Evolutionary conservation across 1,284 basidiomycete genomes (phyloP), one percentile per base, ranked within the genome.

Genomic region (Porogramme epimiltina): DNA sequence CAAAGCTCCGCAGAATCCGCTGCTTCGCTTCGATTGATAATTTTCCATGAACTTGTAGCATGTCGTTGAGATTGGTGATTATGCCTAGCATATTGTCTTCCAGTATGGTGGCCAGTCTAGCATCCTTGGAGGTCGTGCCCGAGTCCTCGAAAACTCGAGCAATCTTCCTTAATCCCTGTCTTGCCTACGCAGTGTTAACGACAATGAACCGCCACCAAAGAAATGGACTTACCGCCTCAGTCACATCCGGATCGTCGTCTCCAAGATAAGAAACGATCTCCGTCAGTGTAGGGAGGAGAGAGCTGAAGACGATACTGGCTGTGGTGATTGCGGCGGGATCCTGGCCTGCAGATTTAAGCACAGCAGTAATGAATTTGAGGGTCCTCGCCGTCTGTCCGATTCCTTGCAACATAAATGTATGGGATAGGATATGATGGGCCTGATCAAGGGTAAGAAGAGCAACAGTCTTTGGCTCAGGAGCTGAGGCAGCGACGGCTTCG

Each of bases 1-100:
- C 93, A 22, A 98, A 73, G 57, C 93, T 90, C 37, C 90, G 81
- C 33, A 96, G 73, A 47, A 95, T 87, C 62, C 84, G 85, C 48
- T 80, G 78, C 66, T 95, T 95, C 31, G 76, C 74, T 11, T 74
- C 71, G 0, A 82, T 72, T 0, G 85, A 74, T 56, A 87, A 86
- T 66, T 89, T 92, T 1, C 88, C 89, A 13, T 85, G 81, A 3
- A 88, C 76, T 64, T 93, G 91, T 40, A 97, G 70, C 69, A 87
- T 84, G 36, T 94, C 91, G 55, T 89, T 94, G 62, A 95, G 78
- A 52, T 85, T 76, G 0, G 89, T 84, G 19, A 96, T 85, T 47
- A 95, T 77, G 4, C 91, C 93, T 8, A 95, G 79, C 73, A 95
- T 87, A 60, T 92, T 80, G 3, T 9, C 74, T 67, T 86, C 85